Percentiles rank a stretch among this genome's conserved stretches.
Evolutionary conservation across 768 basidiomycete genomes (phyloP).

Genomic region (Lentinula guzmanii): DNA sequence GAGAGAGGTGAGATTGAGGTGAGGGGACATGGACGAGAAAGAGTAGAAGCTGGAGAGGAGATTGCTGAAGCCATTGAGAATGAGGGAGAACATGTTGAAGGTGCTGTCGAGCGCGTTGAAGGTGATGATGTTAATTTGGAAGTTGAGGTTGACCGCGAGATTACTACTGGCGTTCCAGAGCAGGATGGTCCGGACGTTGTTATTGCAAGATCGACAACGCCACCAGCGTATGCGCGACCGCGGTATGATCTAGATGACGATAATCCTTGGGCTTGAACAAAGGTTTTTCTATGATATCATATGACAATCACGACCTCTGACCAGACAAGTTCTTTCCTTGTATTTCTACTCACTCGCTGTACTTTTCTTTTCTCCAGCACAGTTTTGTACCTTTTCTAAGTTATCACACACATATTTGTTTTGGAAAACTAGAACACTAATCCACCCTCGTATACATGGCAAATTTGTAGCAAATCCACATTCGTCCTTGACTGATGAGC

Average conservation of each 20-base stretch:
- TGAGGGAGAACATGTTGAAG: constrained; percentile 12
- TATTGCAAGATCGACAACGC: constrained; percentile 32
- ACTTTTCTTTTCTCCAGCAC: neutral
- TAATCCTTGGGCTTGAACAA: constrained; percentile 51
- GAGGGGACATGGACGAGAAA: constrained; percentile 12
- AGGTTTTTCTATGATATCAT: neutral
- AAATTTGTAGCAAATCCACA: too few species aligned
- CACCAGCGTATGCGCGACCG: constrained; percentile 38
- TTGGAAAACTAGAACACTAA: too few species aligned
- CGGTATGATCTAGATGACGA: constrained; percentile 35
- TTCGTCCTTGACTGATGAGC: too few species aligned
- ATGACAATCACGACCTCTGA: neutral
- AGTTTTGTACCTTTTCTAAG: neutral
- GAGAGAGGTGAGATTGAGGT: constrained; percentile 37
- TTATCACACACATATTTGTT: neutral
- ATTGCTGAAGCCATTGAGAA: constrained; percentile 26
- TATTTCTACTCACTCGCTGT: neutral
- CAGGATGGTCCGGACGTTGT: constrained; percentile 12
- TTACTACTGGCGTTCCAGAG: constrained; percentile 15
- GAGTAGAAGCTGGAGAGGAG: constrained; percentile 37
- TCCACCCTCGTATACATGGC: too few species aligned
- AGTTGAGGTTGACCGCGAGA: constrained; percentile 18
- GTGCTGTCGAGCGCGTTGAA: neutral
- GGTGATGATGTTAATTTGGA: constrained; percentile 15
- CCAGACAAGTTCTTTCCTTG: neutral